Base-by-base conservation (phyloP, 257 asterid species). In the Echites panduratus region DNA sequence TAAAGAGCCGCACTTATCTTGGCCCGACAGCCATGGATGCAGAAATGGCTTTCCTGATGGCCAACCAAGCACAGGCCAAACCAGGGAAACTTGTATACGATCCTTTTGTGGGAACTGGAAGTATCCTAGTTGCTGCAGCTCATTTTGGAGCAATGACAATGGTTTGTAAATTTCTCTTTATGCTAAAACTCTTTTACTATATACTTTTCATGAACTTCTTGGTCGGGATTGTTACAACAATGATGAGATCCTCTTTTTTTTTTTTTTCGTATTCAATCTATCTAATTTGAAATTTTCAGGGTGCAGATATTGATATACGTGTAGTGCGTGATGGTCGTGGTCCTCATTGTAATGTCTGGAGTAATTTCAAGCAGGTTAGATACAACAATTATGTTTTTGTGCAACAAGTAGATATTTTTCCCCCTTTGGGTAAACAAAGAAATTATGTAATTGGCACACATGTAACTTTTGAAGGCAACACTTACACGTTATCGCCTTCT, bases 21-120 rank as follows among this genome's bases (percentile, higher is more conserved):
- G 99, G 99, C 19, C 99, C 99, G 10, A 95, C 99, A 13, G 99
- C 99, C 80, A 92, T 95, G 98, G 99, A 95, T 84, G 99, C 99
- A 50, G 99, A 95, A 84, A 95, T 95, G 88, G 99, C 99, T 26
- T 95, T 95, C 80, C 87, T 95, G 89, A 95, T 95, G 99, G 98
- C 97, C 66, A 95, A 95, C 77, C 97, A 88, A 83, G 99, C 99
- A 1, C 99, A 89, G 72, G 91, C 84, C 76, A 87, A 83, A 81
- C 84, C 88, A 9, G 99, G 99, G 72, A 90, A 85, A 77, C 90
- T 95, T 73, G 94, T 92, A 20, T 95, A 84, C 81, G 99, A 95
- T 78, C 99, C 99, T 71, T 94, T 95, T 90, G 99, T 95, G 77
- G 99, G 99, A 70, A 95, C 99, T 9, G 99, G 99, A 75, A 95